Evolutionary conservation across 1,139 yeast species (phyloP), one percentile per base, ranked within the genome.

Genomic region (Candida gigantensis): DNA sequence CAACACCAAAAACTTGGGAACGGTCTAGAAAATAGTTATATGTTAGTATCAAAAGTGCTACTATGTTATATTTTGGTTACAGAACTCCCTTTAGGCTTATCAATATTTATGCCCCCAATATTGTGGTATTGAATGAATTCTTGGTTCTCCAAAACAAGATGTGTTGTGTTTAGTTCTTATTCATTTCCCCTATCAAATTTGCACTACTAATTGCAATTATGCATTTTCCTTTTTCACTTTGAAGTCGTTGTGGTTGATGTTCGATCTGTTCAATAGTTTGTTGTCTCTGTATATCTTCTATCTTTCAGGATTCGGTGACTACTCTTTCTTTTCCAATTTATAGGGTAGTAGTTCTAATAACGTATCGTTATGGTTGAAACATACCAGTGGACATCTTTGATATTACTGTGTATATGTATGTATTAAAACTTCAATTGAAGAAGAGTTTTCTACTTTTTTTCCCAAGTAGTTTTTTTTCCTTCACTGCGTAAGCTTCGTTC

Each of bases 1-100:
- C 98, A 78, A 94, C 98, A 83, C 99, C 99, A 75, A 94, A 94
- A 71, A 90, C 97, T 79, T 88, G 96, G 81, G 45, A 42, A 42
- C 46, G 46, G 32, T 42, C 46, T 42, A 42, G 14, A 32, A 32
- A 18, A 18, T 13, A 18, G 20, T 13, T 9, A 24, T 24, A 24
- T 28, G 41, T 40, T 40, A 40, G 43, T 40, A 40, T 17, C 7
- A 15, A 20, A 24, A 24, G n/a, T n/a, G n/a, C n/a, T n/a, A n/a
- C n/a, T n/a, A n/a, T n/a, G n/a, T n/a, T n/a, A n/a, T n/a, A n/a
- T n/a, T n/a, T n/a, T n/a, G n/a, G n/a, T n/a, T n/a, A n/a, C n/a
- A n/a, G n/a, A n/a, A n/a, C n/a, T n/a, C n/a, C n/a, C n/a, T n/a
- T n/a, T 18, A 12, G 25, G 14, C 11, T 9, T 28, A 4, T 19